phyloP scores from a whole-genome alignment of 768 basidiomycete species.

The Kwoniella botswanensis region DNA sequence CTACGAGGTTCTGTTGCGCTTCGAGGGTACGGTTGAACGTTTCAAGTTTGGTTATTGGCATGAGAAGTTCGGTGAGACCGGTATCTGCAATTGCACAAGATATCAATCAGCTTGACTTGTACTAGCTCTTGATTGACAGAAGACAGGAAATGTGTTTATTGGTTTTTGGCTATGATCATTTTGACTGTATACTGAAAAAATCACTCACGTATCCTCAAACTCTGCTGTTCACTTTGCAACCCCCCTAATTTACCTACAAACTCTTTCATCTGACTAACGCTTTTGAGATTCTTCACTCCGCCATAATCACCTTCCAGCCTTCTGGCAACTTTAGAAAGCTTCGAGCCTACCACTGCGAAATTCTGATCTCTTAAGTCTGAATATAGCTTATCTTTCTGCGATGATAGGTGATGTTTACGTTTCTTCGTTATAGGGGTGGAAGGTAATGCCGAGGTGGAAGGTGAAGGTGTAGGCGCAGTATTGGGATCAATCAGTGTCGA shows the following conservation, averaged over 20 bases:
- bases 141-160: not conserved
- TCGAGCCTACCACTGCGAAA: constrained; percentile 84
- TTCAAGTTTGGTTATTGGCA: constrained; percentile 81
- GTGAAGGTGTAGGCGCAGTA: constrained; percentile 32
- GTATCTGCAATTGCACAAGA: constrained; percentile 69
- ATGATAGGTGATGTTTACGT: constrained; percentile 85
- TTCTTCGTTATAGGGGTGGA: constrained; percentile 65
- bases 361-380: constrained; percentile 86
- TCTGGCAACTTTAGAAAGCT: constrained; percentile 78
- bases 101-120: not conserved
- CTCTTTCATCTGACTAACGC: constrained; percentile 85
- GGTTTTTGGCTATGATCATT: too few species aligned
- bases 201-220: constrained; percentile 80
- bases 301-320: constrained; percentile 92
- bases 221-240: constrained; percentile 87
- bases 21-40: constrained; percentile 90
- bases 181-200: not conserved
- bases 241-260: constrained; percentile 96
- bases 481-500: constrained; percentile 53
- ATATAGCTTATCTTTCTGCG: constrained; percentile 77
- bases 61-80: constrained; percentile 86
- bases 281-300: constrained; percentile 83
- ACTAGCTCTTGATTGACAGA: not conserved
- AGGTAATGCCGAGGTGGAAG: constrained; percentile 24
- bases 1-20: constrained; percentile 96